Evolutionary conservation across 2,329 filamentous ascomycete genomes (phyloP).

Genomic region (Pseudogymnoascus sp.): DNA sequence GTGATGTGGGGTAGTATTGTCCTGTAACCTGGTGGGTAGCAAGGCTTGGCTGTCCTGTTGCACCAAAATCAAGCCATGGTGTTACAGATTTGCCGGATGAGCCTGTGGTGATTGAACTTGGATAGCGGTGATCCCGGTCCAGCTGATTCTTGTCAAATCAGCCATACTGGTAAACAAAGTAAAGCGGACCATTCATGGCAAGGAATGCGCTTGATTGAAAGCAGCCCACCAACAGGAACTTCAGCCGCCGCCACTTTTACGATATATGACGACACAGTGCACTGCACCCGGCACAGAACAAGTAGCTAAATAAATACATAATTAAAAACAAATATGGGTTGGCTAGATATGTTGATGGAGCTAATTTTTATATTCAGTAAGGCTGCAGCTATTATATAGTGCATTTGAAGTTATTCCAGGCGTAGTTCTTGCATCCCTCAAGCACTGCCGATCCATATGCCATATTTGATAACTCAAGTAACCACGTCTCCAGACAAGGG

Average conservation of each 20-base stretch:
- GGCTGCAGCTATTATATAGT: not conserved
- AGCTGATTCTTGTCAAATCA: not conserved
- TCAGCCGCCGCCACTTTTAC: constrained; percentile 6
- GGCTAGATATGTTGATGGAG: not conserved
- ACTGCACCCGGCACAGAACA: not conserved
- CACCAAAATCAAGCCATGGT: not conserved
- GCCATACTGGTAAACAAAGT: not conserved
- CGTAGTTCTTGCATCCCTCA: not conserved
- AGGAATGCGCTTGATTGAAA: constrained; percentile 2
- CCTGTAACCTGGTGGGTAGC: constrained; percentile 4
- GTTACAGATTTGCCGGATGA: not conserved
- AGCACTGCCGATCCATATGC: not conserved
- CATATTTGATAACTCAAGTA: not conserved
- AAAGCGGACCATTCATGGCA: constrained; percentile 4
- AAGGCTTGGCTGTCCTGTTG: constrained; percentile 2
- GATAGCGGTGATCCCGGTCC: not conserved
- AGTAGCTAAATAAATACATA: not conserved
- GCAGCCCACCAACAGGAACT: constrained; percentile 1
- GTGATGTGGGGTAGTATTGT: constrained; percentile 3
- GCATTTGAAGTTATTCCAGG: not conserved
- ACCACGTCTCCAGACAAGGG: not conserved
- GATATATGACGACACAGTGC: constrained; percentile 1
- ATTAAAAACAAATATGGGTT: not conserved
- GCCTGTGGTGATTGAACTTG: not conserved
- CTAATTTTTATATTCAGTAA: not conserved